Conservation (phyloP, 805 yeast genomes). For the Saccharomycopsis schoenii region DNA sequence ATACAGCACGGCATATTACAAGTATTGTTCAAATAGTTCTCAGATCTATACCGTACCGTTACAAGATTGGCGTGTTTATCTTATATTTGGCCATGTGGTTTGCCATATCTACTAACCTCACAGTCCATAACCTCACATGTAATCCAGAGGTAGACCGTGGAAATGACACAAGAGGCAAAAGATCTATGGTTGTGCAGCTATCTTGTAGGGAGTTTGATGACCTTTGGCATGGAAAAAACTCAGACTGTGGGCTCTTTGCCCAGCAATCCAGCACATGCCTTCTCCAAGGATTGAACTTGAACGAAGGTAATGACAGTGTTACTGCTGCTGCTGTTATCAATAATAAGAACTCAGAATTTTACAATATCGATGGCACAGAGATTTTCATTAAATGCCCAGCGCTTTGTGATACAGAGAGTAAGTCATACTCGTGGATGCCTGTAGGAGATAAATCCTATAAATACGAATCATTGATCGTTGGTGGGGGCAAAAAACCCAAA, state of each 20-base stretch:
- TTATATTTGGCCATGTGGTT: conserved; percentile 9
- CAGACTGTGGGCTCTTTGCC: conserved; percentile 66
- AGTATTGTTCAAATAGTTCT: neutral
- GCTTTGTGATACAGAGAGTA: conserved; percentile 66
- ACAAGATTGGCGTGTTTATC: neutral
- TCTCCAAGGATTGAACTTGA: neutral
- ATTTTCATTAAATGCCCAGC: conserved; percentile 77
- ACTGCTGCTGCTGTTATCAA: too few species aligned
- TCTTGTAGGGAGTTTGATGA: conserved; percentile 37
- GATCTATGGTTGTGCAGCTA: conserved; percentile 23
- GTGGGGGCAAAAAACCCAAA: conserved; percentile 48
- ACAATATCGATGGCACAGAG: conserved; percentile 21
- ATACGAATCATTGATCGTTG: conserved; percentile 64
- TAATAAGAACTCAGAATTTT: neutral
- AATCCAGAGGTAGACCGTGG: neutral
- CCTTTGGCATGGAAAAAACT: conserved; percentile 71
- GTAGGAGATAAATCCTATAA: conserved; percentile 63
- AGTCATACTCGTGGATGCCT: conserved; percentile 64
- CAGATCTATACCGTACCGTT: neutral
- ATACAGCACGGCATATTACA: neutral
- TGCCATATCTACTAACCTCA: neutral
- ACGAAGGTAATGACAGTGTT: neutral
- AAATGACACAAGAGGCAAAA: neutral
- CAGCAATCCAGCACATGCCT: conserved; percentile 35
- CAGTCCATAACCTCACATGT: neutral